Percentiles rank a stretch among this genome's conserved stretches.
phyloP scores from a whole-genome alignment of 768 basidiomycete genomes.

The Rhodotorula graminis region DNA sequence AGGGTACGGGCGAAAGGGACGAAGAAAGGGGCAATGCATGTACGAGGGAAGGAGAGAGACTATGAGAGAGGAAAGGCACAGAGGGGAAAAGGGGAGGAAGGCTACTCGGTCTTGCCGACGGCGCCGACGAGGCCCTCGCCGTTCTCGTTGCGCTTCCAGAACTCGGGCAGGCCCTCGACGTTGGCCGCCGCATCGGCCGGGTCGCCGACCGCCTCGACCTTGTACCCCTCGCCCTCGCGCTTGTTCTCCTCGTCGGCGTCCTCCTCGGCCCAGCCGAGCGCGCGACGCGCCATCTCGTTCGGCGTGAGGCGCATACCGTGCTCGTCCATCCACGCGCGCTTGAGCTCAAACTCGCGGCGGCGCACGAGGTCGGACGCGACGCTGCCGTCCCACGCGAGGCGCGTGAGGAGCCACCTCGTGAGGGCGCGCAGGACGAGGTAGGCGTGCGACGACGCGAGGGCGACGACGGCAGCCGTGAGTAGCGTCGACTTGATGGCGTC shows the following conservation, averaged over 20 bases:
- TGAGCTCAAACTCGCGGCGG: slow-evolving; percentile 55
- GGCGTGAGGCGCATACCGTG: slow-evolving; percentile 17
- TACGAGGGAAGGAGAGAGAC: too few species aligned
- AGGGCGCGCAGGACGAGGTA: slow-evolving; percentile 63
- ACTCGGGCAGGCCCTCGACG: slow-evolving; percentile 1
- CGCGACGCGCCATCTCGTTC: slow-evolving; percentile 16
- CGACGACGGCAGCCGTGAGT: slow-evolving; percentile 63
- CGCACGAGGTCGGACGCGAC: slow-evolving; percentile 61
- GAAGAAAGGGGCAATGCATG: too few species aligned
- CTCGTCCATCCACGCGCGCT: slow-evolving; percentile 38
- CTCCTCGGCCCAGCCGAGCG: slow-evolving; percentile 11
- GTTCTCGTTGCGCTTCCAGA: slow-evolving; percentile 26
- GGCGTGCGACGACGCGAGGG: slow-evolving; percentile 80
- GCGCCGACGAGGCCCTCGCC: not conserved
- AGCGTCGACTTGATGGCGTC: slow-evolving; percentile 46
- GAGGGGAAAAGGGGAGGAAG: too few species aligned
- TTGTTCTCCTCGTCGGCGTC: slow-evolving; percentile 6
- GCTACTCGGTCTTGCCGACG: slow-evolving; percentile 24
- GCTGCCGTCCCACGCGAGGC: slow-evolving; percentile 71
- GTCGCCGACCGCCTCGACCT: not conserved
- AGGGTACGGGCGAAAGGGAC: too few species aligned
- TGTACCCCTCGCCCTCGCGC: slow-evolving; percentile 12
- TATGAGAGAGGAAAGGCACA: too few species aligned
- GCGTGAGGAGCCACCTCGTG: slow-evolving; percentile 66
- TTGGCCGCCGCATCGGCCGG: slow-evolving; percentile 10